phyloP scores from a whole-genome alignment of 1,139 yeast genomes.

The Yamadazyma friedrichii region DNA sequence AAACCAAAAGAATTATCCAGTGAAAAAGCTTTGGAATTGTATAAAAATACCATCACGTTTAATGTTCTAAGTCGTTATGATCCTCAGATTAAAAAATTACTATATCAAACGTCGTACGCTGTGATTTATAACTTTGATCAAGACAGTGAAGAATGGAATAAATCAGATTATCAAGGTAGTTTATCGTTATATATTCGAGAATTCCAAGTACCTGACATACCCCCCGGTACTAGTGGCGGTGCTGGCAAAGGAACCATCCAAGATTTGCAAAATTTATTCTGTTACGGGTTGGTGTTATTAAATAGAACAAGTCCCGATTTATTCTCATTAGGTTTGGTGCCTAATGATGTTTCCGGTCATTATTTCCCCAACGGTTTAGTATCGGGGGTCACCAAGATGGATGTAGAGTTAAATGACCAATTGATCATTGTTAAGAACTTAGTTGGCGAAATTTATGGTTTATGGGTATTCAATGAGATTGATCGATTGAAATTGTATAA shows the following conservation, averaged over 20 bases:
- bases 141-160: conserved; percentile 72
- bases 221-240: conserved; percentile 5
- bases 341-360: conserved; percentile 50
- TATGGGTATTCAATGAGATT: conserved; percentile 81
- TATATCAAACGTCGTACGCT: conserved; percentile 76
- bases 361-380: conserved; percentile 41
- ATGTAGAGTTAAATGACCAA: conserved; percentile 75
- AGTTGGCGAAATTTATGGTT: conserved; percentile 78
- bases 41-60: conserved; percentile 69
- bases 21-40: conserved; percentile 49
- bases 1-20: conserved; percentile 13
- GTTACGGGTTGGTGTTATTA: conserved; percentile 76
- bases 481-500: conserved; percentile 66
- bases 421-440: conserved; percentile 76
- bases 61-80: conserved; percentile 85
- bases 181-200: conserved; percentile 75
- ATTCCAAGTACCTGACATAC: conserved; percentile 30
- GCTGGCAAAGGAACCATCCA: conserved; percentile 24
- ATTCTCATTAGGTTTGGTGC: conserved; percentile 75
- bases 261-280: conserved; percentile 53
- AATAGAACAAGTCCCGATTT: conserved; percentile 76
- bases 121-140: conserved; percentile 73
- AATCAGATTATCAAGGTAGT: conserved; percentile 78
- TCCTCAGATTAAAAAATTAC: conserved; percentile 70
- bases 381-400: conserved; percentile 53